Conservation (phyloP, 129 eudicot genomes). For the Sambucus nigra region DNA sequence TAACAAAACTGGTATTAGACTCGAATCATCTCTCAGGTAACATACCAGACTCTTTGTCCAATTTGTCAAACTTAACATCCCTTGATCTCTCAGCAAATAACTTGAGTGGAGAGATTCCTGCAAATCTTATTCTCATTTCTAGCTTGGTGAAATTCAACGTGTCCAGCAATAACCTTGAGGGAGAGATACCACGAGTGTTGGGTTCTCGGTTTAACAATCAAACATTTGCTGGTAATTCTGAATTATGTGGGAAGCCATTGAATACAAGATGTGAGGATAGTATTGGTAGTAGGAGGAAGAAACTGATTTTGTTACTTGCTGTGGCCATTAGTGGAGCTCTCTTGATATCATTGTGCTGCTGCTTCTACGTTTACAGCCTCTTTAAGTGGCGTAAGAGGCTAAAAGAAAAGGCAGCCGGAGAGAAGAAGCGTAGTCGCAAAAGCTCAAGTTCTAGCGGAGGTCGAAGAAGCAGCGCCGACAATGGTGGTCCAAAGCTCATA, state of each 20-base stretch:
- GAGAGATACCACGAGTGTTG: constrained; percentile 50
- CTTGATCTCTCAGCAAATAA: constrained; percentile 66
- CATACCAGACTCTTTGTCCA: constrained; percentile 46
- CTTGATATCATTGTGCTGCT: constrained; percentile 48
- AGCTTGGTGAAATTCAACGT: constrained; percentile 45
- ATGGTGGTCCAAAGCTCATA: constrained; percentile 75
- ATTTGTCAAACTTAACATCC: constrained; percentile 34
- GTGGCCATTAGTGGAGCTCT: constrained; percentile 43
- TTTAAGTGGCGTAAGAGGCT: constrained; percentile 64
- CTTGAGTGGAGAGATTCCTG: constrained; percentile 62
- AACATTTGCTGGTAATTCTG: constrained; percentile 38
- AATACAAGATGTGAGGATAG: constrained; percentile 29
- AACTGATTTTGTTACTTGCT: constrained; percentile 40
- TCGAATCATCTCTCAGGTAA: constrained; percentile 48
- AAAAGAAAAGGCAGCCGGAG: constrained; percentile 32
- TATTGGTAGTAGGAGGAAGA: constrained; percentile 16
- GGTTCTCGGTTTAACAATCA: constrained; percentile 46
- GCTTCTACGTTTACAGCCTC: constrained; percentile 52
- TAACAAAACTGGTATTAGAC: constrained; percentile 28
- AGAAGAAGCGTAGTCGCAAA: constrained; percentile 59
- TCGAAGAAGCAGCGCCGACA: constrained; percentile 54
- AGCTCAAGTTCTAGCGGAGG: constrained; percentile 37
- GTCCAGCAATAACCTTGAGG: constrained; percentile 57
- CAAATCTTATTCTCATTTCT: constrained; percentile 45
- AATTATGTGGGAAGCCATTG: constrained; percentile 67